phyloP scores from a whole-genome alignment of 257 asterid genomes.

The Petunia secreta region DNA sequence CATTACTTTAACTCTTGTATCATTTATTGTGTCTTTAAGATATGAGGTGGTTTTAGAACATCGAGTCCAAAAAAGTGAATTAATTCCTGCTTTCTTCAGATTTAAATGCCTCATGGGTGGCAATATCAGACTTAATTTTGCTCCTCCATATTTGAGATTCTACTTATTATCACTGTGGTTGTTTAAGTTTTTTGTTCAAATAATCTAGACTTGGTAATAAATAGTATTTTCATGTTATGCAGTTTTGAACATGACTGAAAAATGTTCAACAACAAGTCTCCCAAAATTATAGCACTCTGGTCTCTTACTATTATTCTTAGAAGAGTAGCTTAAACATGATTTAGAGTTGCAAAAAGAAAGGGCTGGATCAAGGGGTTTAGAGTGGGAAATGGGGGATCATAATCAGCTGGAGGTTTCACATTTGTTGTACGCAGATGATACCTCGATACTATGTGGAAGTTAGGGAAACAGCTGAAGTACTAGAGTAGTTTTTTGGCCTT shows the following conservation, averaged over 20 bases:
- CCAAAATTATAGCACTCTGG: background rate
- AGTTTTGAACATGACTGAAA: background rate
- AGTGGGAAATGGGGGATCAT: constrained; percentile 13
- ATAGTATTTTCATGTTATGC: background rate
- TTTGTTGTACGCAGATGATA: background rate
- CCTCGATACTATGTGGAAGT: background rate
- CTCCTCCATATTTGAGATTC: background rate
- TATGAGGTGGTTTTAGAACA: background rate
- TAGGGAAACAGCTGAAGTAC: too few relatives aligned
- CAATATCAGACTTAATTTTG: background rate
- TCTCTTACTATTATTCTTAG: background rate
- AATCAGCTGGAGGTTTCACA: constrained; percentile 12
- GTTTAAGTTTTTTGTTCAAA: fast-evolving
- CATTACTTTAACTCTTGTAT: background rate
- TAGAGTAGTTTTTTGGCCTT: too few relatives aligned
- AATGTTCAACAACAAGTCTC: constrained; percentile 13
- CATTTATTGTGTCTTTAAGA: background rate
- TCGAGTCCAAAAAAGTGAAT: background rate
- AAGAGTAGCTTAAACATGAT: background rate
- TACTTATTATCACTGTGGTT: background rate
- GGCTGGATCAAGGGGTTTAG: constrained; percentile 8
- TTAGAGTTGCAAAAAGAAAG: background rate
- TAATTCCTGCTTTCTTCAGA: too few relatives aligned
- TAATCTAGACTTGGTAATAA: background rate
- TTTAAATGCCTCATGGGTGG: background rate